Conservation (phyloP, 2,329 filamentous ascomycete genomes). For the Didymella sp. region DNA sequence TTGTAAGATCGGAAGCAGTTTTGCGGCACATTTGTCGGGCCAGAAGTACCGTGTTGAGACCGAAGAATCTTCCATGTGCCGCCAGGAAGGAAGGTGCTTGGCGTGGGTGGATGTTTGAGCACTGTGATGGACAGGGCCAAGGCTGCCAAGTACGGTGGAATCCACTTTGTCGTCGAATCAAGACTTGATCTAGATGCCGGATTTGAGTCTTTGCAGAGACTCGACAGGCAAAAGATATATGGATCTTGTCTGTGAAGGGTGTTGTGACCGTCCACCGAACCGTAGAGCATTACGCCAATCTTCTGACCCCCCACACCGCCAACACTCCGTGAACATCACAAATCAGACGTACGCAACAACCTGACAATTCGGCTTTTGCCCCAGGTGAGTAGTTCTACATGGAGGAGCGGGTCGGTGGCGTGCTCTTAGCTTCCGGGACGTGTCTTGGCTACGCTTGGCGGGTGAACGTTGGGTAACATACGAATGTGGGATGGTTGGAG, state of each 20-base stretch:
- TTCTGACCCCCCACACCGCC: neutral
- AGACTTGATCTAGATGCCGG: neutral
- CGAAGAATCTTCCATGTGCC: slow-evolving; percentile 23
- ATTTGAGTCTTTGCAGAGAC: neutral
- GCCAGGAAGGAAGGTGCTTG: slow-evolving; percentile 19
- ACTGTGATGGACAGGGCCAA: slow-evolving; percentile 39
- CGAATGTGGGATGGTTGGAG: slow-evolving; percentile 5
- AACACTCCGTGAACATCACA: neutral
- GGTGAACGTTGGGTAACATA: slow-evolving; percentile 6
- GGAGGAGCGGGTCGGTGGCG: neutral
- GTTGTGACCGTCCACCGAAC: neutral
- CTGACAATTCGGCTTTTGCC: neutral
- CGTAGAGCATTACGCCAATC: neutral
- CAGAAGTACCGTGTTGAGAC: slow-evolving; percentile 25
- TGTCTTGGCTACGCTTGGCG: slow-evolving; percentile 29
- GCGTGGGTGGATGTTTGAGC: slow-evolving; percentile 33
- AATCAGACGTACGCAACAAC: neutral
- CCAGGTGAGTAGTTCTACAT: neutral
- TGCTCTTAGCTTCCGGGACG: slow-evolving; percentile 9
- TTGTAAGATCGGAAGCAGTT: neutral
- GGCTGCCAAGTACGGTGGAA: slow-evolving; percentile 20
- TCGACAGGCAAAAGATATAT: no score
- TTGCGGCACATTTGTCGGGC: slow-evolving; percentile 11
- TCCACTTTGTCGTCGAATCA: slow-evolving; percentile 27
- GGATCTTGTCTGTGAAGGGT: neutral